These are phyloP conservation scores for Diatrype stigma DNA, from an alignment of 2,329 filamentous ascomycete genomes.

Conservation along the genomic window DNA sequence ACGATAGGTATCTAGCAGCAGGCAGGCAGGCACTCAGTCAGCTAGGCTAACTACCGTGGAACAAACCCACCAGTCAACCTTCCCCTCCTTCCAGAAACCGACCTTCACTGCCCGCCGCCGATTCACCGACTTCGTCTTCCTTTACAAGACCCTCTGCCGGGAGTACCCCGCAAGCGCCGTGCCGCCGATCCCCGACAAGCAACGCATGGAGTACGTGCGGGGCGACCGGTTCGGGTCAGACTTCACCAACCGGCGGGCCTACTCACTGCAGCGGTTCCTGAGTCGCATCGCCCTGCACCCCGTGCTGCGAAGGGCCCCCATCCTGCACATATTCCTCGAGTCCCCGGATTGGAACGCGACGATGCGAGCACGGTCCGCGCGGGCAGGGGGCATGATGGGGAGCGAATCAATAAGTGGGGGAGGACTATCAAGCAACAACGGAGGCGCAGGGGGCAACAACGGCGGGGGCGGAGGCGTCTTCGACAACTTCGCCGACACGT, in stretches of 20 bases:
- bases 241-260: slow-evolving; percentile 83
- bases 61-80: slow-evolving; percentile 95
- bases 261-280: slow-evolving; percentile 89
- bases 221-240: slow-evolving; percentile 92
- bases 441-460: slow-evolving; percentile 32
- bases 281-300: slow-evolving; percentile 83
- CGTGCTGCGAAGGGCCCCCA: slow-evolving; percentile 73
- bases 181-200: slow-evolving; percentile 93
- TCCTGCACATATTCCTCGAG: slow-evolving; percentile 88
- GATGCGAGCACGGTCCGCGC: slow-evolving; percentile 73
- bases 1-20: too few relatives aligned
- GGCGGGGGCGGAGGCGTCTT: slow-evolving; percentile 66
- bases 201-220: slow-evolving; percentile 98
- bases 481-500: slow-evolving; percentile 91
- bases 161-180: slow-evolving; percentile 92
- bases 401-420: slow-evolving; percentile 26
- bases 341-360: slow-evolving; percentile 94
- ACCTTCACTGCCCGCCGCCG: slow-evolving; percentile 78
- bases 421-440: slow-evolving; percentile 8
- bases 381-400: too few relatives aligned
- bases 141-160: slow-evolving; percentile 82
- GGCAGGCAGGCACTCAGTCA: too few relatives aligned
- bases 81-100: slow-evolving; percentile 83
- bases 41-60: not conserved
- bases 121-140: slow-evolving; percentile 96